phyloP scores from a whole-genome alignment of 2,329 filamentous ascomycete species.

The Botrytis deweyae region DNA sequence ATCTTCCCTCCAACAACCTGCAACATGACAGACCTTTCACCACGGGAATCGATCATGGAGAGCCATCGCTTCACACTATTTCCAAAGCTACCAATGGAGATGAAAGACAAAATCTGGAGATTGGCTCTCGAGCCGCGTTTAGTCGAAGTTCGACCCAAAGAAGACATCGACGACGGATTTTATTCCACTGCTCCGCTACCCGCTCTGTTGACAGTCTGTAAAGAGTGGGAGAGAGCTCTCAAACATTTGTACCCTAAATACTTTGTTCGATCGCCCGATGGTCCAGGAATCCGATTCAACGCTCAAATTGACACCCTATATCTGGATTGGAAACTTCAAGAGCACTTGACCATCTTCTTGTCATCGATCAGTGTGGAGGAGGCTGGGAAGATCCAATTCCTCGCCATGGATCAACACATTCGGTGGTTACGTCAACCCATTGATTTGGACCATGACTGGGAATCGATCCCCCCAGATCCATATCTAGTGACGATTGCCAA shows the following conservation, averaged over 20 bases:
- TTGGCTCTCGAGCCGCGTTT: not conserved
- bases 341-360: not conserved
- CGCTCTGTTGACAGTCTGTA: not conserved
- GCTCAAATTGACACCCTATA: not conserved
- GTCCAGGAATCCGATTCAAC: not conserved
- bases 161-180: not conserved
- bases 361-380: not conserved
- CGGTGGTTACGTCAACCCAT: too few species aligned
- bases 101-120: not conserved
- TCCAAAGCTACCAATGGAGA: not conserved
- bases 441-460: not conserved
- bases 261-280: fast-evolving
- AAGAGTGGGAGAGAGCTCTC: not conserved
- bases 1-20: not conserved
- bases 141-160: not conserved
- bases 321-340: not conserved
- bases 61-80: not conserved
- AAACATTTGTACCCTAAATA: not conserved
- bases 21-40: not conserved
- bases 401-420: not conserved
- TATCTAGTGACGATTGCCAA: fast-evolving
- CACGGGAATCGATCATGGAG: not conserved
- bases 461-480: too few species aligned
- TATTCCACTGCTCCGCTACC: not conserved
- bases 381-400: not conserved